Percentiles rank a stretch among this genome's conserved stretches.
Evolutionary conservation across 495 filamentous ascomycete genomes (phyloP).

Genomic region (Penicillium macrosclerotiorum): DNA sequence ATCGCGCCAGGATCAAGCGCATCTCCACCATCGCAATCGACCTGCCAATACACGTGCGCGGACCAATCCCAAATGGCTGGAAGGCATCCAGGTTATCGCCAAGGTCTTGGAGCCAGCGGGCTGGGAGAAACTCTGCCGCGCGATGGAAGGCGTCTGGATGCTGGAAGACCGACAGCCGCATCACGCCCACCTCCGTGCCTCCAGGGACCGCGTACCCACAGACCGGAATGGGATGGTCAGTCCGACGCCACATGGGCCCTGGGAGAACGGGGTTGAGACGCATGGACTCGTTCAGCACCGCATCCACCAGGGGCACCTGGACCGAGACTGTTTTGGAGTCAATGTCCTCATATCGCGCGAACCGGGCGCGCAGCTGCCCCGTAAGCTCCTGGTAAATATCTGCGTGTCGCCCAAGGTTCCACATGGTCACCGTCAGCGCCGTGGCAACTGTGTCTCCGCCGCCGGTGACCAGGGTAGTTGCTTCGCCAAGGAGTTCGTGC

Average conservation of each 20-base stretch:
- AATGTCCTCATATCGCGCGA: constrained; percentile 3
- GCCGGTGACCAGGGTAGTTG: constrained; percentile 2
- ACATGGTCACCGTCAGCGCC: constrained; percentile 2
- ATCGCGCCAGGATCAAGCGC: constrained; percentile 41
- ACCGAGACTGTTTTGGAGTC: constrained; percentile 4
- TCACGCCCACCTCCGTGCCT: not conserved
- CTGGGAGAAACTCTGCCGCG: constrained; percentile 4
- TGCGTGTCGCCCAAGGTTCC: constrained; percentile 6
- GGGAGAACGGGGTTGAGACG: constrained; percentile 9
- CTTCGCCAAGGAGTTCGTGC: constrained; percentile 8
- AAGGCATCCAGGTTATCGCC: constrained; percentile 14
- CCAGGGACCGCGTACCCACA: constrained; percentile 8
- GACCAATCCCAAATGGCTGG: constrained; percentile 22
- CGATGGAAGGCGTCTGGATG: constrained; percentile 7
- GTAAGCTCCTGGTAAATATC: constrained; percentile 3
- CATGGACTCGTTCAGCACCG: constrained; percentile 11
- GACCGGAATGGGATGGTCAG: constrained; percentile 13
- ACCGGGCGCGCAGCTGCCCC: constrained; percentile 1
- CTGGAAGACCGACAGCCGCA: constrained; percentile 4
- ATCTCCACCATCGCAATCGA: constrained; percentile 48
- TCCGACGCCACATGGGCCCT: constrained; percentile 7
- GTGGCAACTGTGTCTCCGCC: constrained; percentile 6
- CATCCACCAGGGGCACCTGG: constrained; percentile 4
- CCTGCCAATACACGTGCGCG: constrained; percentile 24
- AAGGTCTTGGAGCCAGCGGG: constrained; percentile 12